Evolutionary conservation across 805 yeast species (phyloP).

Genomic region (Metschnikowia drakensbergensis): DNA sequence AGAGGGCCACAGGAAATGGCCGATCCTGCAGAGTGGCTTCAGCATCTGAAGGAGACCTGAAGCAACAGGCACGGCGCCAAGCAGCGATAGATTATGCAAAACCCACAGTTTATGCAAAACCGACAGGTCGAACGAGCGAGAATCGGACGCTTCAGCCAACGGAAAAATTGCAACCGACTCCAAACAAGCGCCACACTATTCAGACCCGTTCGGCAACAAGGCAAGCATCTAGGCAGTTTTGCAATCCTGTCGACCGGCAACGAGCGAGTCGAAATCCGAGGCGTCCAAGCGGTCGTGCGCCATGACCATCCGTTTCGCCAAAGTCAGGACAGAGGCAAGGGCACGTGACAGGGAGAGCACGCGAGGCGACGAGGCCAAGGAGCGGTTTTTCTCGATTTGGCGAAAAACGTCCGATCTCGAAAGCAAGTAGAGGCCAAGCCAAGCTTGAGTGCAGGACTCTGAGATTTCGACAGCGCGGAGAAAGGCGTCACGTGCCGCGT

Average conservation of each 20-base stretch:
- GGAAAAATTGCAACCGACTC: no score
- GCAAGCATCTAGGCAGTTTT: no score
- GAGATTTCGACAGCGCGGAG: constrained; percentile 75
- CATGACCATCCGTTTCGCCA: constrained; percentile 22
- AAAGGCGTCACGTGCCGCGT: constrained; percentile 44
- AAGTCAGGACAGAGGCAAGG: constrained; percentile 20
- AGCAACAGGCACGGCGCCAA: no score
- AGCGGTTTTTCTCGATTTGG: constrained; percentile 16
- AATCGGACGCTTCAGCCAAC: no score
- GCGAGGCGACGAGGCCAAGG: constrained; percentile 17
- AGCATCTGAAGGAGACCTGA: no score
- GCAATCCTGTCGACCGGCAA: not conserved
- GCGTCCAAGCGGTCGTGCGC: constrained; percentile 11
- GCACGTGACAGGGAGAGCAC: constrained; percentile 22
- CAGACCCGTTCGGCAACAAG: no score
- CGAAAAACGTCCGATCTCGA: constrained; percentile 9
- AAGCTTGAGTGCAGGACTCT: constrained; percentile 63
- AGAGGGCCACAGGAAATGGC: no score
- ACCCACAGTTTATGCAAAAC: no score
- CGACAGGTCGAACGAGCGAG: no score
- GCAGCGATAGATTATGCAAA: no score
- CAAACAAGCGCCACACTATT: no score
- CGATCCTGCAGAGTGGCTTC: no score
- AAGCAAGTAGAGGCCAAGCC: constrained; percentile 60
- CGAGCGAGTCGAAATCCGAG: not conserved